These are phyloP conservation scores for Cetradonia linearis DNA, from an alignment of 495 filamentous ascomycete genomes.

Conservation along the genomic window DNA sequence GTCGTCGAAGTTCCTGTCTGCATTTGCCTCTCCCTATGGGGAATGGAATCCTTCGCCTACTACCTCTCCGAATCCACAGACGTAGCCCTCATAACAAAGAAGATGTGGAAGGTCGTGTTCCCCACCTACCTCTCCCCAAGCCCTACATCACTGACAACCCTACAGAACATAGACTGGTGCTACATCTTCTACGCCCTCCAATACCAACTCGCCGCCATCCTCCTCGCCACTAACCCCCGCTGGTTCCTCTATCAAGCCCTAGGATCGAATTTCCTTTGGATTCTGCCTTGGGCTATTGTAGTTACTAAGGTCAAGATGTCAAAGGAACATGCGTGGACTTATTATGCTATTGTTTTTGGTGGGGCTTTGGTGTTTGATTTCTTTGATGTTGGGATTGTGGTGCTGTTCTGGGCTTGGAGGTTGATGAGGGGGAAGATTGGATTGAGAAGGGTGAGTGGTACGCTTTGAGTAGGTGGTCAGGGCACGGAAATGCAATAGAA, in stretches of 20 bases:
- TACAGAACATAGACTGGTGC: slow-evolving; percentile 55
- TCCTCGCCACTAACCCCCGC: slow-evolving; percentile 53
- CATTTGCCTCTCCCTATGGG: slow-evolving; percentile 50
- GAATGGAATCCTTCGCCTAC: slow-evolving; percentile 47
- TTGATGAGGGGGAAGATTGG: slow-evolving; percentile 39
- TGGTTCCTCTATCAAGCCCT: slow-evolving; percentile 63
- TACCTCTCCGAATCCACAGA: slow-evolving; percentile 45
- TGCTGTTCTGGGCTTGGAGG: slow-evolving; percentile 46
- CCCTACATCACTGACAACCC: slow-evolving; percentile 3
- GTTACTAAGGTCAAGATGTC: slow-evolving; percentile 41
- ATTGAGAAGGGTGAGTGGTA: background rate
- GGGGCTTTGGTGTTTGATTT: slow-evolving; percentile 60
- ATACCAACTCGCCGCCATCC: slow-evolving; percentile 53
- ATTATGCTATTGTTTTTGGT: slow-evolving; percentile 57
- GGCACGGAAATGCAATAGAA: background rate
- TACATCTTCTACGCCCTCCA: slow-evolving; percentile 63
- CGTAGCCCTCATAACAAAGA: slow-evolving; percentile 50
- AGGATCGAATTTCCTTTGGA: slow-evolving; percentile 53
- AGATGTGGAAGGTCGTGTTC: slow-evolving; percentile 50
- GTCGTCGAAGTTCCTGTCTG: slow-evolving; percentile 52
- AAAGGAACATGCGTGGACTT: slow-evolving; percentile 53
- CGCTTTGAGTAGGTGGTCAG: background rate
- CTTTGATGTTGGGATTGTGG: slow-evolving; percentile 42
- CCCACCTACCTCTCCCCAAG: slow-evolving; percentile 19
- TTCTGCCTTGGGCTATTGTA: slow-evolving; percentile 61